Percentiles rank a stretch among this genome's conserved stretches.
These are phyloP conservation scores for Bryum argenteum DNA, from an alignment of 225 moss, liverwort and hornwort genomes.

Conservation along the genomic window DNA sequence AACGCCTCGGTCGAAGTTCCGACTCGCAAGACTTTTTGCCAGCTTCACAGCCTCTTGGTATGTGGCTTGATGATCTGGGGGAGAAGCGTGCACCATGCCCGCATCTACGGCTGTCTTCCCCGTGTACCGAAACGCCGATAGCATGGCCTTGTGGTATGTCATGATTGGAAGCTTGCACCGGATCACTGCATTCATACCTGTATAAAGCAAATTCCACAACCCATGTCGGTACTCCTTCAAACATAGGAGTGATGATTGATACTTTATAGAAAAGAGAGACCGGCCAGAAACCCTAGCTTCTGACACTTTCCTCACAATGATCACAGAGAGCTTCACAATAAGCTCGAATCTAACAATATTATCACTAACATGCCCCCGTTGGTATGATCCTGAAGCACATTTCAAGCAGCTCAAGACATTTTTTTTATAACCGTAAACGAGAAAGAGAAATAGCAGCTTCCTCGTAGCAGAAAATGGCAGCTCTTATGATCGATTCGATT, in stretches of 20 bases:
- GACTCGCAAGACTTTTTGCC: conserved; percentile 45
- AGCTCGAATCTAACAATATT: not conserved
- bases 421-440: not conserved
- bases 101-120: conserved; percentile 75
- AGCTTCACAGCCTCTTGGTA: conserved; percentile 71
- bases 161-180: conserved; percentile 80
- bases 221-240: not conserved
- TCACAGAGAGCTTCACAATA: too few relatives aligned
- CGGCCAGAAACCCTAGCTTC: not conserved
- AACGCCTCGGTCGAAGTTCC: conserved; percentile 52
- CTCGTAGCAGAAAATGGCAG: conserved; percentile 1
- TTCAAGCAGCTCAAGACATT: not conserved
- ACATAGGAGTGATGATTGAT: not conserved
- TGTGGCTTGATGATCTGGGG: conserved; percentile 65
- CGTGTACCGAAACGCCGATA: conserved; percentile 70
- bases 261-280: not conserved
- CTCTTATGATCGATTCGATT: not conserved
- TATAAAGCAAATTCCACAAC: not conserved
- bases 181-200: conserved; percentile 85
- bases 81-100: conserved; percentile 81
- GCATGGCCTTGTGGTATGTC: conserved; percentile 81
- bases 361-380: not conserved
- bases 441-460: conserved; percentile 1
- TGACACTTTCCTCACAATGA: not conserved
- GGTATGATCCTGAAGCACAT: not conserved